Conservation (phyloP, 2,329 filamentous ascomycete species). For the Claviceps capensis region DNA sequence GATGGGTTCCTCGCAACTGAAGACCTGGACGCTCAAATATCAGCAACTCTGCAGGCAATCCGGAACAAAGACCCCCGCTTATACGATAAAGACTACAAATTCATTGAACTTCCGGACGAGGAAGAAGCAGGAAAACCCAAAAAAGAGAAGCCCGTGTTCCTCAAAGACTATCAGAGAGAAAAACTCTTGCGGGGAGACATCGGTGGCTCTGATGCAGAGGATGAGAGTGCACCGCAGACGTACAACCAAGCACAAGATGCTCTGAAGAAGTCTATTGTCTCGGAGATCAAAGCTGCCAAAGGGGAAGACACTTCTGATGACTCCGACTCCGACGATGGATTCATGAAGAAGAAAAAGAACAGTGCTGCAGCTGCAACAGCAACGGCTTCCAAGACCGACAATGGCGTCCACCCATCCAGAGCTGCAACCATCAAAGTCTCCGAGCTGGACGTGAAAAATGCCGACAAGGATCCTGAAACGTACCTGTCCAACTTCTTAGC, state of each 20-base stretch:
- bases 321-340: constrained; percentile 50
- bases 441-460: constrained; percentile 54
- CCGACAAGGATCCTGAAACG: constrained; percentile 79
- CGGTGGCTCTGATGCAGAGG: constrained; percentile 45
- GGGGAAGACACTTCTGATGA: constrained; percentile 31
- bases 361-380: constrained; percentile 22
- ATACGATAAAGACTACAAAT: constrained; percentile 67
- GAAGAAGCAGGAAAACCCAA: constrained; percentile 30
- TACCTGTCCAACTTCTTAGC: constrained; percentile 94
- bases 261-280: constrained; percentile 63
- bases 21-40: constrained; percentile 74
- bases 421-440: constrained; percentile 31
- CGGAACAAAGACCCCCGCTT: constrained; percentile 81
- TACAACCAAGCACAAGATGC: constrained; percentile 83
- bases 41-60: constrained; percentile 75
- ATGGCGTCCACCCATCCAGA: constrained; percentile 44
- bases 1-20: constrained; percentile 76
- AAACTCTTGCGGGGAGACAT: constrained; percentile 65
- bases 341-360: constrained; percentile 53
- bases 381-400: constrained; percentile 17
- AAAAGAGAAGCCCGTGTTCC: constrained; percentile 71
- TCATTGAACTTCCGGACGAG: constrained; percentile 57
- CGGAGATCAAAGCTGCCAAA: constrained; percentile 61
- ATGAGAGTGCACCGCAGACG: constrained; percentile 47
- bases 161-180: constrained; percentile 84